Evolutionary conservation across 83 land plant genomes (phyloP).

Genomic region (Picea abies): DNA sequence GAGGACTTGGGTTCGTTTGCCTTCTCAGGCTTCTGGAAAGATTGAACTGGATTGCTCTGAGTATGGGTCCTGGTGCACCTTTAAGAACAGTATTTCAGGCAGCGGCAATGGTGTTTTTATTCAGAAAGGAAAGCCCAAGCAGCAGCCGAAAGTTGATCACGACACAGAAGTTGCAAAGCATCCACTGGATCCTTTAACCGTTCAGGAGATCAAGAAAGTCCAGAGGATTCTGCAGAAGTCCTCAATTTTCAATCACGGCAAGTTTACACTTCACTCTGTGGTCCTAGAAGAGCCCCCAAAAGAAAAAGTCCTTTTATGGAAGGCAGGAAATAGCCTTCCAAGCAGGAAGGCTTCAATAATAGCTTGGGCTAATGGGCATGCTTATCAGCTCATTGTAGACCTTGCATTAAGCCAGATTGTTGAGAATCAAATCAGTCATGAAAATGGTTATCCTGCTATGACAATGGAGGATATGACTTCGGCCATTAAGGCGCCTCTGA

Average conservation of each 20-base stretch:
- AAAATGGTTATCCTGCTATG: constrained; percentile 58
- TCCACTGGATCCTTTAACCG: constrained; percentile 91
- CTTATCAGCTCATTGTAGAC: constrained; percentile 53
- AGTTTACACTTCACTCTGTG: constrained; percentile 56
- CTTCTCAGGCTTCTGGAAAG: constrained; percentile 8
- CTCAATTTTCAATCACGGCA: constrained; percentile 26
- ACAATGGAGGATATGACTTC: constrained; percentile 52
- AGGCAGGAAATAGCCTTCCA: constrained; percentile 33
- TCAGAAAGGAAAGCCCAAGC: constrained; percentile 8
- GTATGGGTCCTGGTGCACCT: constrained; percentile 22
- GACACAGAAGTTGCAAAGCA: constrained; percentile 48
- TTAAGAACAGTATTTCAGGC: neutral
- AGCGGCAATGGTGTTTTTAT: neutral
- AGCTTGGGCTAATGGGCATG: constrained; percentile 21
- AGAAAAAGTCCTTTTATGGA: constrained; percentile 56
- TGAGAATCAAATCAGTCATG: constrained; percentile 16
- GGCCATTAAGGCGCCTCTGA: constrained; percentile 27
- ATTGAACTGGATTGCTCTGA: constrained; percentile 26
- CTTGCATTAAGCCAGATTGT: constrained; percentile 26
- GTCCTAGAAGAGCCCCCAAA: constrained; percentile 74
- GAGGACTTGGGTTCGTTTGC: constrained; percentile 14
- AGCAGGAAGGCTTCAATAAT: constrained; percentile 60
- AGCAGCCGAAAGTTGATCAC: constrained; percentile 8
- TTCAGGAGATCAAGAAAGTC: constrained; percentile 47
- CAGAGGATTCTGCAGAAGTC: constrained; percentile 35